Evolutionary conservation across 2,329 filamentous ascomycete genomes (phyloP).

Genomic region (Trichoderma pleuroti): DNA sequence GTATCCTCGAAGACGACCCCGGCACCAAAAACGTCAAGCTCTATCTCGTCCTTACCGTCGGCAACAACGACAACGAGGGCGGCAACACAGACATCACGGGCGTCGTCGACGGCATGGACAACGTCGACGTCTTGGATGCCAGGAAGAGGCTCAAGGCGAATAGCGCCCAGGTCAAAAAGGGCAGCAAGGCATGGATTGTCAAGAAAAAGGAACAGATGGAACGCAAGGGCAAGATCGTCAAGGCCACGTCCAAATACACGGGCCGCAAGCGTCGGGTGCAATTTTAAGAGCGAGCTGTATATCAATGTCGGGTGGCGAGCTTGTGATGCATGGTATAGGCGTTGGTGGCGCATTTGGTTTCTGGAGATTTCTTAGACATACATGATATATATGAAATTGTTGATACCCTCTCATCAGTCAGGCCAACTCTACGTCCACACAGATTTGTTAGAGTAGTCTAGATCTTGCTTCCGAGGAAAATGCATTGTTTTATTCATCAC

Average conservation of each 20-base stretch:
- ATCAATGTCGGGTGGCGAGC: background rate
- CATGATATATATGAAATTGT: constrained; percentile 10
- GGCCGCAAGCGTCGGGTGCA: constrained; percentile 78
- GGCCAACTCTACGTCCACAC: background rate
- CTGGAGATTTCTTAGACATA: background rate
- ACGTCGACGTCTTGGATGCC: constrained; percentile 75
- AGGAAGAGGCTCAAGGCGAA: constrained; percentile 48
- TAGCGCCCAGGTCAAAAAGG: constrained; percentile 66
- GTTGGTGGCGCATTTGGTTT: constrained; percentile 23
- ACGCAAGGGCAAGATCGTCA: constrained; percentile 90
- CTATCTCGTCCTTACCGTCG: constrained; percentile 93
- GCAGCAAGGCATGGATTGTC: constrained; percentile 78
- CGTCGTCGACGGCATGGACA: constrained; percentile 84
- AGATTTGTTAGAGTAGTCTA: background rate
- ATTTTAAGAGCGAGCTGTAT: constrained; percentile 52
- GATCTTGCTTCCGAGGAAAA: background rate
- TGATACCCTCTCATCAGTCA: constrained; percentile 22
- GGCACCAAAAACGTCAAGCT: constrained; percentile 95
- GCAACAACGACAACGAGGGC: constrained; percentile 51
- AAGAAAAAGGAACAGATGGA: constrained; percentile 93
- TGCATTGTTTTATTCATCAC: background rate
- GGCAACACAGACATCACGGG: constrained; percentile 79
- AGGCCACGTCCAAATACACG: constrained; percentile 88
- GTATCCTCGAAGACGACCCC: constrained; percentile 89
- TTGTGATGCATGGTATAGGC: constrained; percentile 32